phyloP scores from a whole-genome alignment of 257 asterid genomes.

The Solanum piurae region DNA sequence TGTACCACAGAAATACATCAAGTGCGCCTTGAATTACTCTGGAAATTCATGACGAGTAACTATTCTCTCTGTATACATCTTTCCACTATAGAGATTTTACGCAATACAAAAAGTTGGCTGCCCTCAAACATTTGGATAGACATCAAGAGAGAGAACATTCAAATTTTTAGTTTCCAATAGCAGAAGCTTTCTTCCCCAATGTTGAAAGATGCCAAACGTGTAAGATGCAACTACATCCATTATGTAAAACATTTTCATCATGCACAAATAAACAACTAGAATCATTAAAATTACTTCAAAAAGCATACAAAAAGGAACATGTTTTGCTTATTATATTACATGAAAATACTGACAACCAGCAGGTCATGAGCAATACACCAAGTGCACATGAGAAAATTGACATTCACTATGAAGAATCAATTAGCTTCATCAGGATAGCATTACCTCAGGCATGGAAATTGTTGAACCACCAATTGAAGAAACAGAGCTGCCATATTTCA shows the following conservation, averaged over 20 bases:
- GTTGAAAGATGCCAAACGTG: background rate
- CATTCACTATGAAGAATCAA: background rate
- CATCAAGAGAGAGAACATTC: background rate
- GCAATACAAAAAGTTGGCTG: background rate
- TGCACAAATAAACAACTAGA: background rate
- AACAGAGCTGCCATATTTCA: conserved; percentile 46
- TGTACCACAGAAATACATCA: background rate
- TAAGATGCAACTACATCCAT: background rate
- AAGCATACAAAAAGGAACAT: background rate
- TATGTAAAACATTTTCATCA: background rate
- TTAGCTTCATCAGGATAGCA: background rate
- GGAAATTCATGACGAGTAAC: background rate
- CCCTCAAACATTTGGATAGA: background rate
- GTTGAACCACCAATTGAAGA: conserved; percentile 46
- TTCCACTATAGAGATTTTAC: background rate
- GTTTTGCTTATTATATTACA: background rate
- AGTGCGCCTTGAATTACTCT: background rate
- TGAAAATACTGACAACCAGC: background rate
- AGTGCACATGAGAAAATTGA: background rate
- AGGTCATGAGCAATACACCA: background rate
- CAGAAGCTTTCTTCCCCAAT: background rate
- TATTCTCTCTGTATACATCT: background rate
- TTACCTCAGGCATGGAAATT: conserved; percentile 70
- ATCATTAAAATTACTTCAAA: background rate
- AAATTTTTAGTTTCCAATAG: background rate